A percentile compares a stretch with the other conserved stretches of the same genome.
These are phyloP conservation scores for Globisporangium alternatum DNA, from an alignment of 352 stramenopile species.

Conservation along the genomic window DNA sequence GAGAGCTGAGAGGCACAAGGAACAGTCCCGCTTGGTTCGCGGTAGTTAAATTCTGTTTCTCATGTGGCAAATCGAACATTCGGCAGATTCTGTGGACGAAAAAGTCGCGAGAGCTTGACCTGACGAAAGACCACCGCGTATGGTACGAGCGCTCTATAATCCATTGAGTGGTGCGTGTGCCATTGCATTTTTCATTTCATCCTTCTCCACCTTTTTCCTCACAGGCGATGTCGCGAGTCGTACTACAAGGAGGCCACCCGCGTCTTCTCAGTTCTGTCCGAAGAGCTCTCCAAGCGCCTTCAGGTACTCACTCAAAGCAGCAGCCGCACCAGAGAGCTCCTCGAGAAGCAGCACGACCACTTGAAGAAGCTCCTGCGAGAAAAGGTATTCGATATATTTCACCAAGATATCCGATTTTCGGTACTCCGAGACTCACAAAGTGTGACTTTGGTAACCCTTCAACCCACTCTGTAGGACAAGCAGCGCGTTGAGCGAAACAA, in stretches of 20 bases:
- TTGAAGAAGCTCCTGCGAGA: constrained; percentile 18
- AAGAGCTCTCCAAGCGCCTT: constrained; percentile 5
- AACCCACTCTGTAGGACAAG: constrained; percentile 21
- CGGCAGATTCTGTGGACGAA: constrained; percentile 28
- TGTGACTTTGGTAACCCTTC: background rate
- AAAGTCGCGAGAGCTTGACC: constrained; percentile 12
- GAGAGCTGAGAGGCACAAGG: too few relatives aligned
- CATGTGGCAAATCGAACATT: background rate
- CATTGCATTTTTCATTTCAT: background rate
- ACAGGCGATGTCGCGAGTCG: constrained; percentile 25
- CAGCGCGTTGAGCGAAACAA: constrained; percentile 21
- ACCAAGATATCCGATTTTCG: background rate
- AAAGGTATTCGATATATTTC: constrained; percentile 20
- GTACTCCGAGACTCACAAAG: background rate
- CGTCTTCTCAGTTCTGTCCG: constrained; percentile 8
- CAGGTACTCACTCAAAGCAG: background rate
- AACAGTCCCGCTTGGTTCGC: background rate
- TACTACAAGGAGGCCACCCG: constrained; percentile 23
- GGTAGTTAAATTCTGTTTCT: background rate
- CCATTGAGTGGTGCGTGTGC: too few relatives aligned
- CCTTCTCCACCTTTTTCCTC: background rate
- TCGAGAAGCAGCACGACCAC: background rate
- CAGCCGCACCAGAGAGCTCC: background rate
- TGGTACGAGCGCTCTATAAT: constrained; percentile 20
- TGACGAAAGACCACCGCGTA: constrained; percentile 18